phyloP scores from a whole-genome alignment of 441 rosid genomes.

The Iberis amara region DNA sequence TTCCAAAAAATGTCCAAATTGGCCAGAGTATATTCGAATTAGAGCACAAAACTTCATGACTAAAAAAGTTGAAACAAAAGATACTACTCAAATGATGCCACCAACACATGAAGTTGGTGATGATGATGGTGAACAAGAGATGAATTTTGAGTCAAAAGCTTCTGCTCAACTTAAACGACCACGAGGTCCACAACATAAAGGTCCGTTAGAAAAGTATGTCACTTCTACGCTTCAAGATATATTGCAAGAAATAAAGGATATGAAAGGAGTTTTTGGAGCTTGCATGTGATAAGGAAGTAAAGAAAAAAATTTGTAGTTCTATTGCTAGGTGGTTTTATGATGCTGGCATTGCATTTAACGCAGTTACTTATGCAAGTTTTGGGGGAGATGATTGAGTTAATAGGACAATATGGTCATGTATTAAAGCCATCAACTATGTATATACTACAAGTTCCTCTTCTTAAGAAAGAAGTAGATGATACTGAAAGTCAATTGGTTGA shows the following conservation, averaged over 20 bases:
- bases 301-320: background rate
- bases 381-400: background rate
- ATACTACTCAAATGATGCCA: too few relatives aligned
- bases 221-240: too few relatives aligned
- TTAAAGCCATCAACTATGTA: background rate
- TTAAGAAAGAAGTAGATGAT: constrained; percentile 11
- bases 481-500: background rate
- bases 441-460: background rate
- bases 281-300: background rate
- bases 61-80: too few relatives aligned
- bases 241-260: too few relatives aligned
- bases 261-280: background rate
- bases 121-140: too few relatives aligned
- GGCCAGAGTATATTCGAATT: too few relatives aligned
- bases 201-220: too few relatives aligned
- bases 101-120: too few relatives aligned
- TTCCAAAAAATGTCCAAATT: background rate
- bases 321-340: constrained; percentile 3
- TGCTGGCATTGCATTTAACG: background rate
- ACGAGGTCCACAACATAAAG: too few relatives aligned
- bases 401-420: background rate
- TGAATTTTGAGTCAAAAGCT: too few relatives aligned
- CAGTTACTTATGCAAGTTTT: background rate
- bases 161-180: too few relatives aligned
- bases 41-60: too few relatives aligned